Evolutionary conservation across 2,329 filamentous ascomycete genomes (phyloP), one percentile per base, ranked within the genome.

Genomic region (Sporothrix schenckii): DNA sequence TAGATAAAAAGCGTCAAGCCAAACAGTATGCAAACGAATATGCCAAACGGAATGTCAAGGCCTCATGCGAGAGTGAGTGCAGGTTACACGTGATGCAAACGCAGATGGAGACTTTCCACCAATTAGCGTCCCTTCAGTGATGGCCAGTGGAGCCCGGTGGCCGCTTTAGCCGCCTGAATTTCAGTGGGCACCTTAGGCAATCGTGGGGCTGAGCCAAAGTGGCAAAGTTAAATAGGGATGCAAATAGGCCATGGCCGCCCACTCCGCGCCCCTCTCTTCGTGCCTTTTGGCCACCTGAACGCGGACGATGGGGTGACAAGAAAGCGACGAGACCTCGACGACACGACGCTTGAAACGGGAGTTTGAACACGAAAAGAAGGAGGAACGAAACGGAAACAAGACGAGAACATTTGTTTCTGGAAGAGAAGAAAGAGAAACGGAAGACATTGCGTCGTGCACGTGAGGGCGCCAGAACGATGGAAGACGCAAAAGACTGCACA

Each of bases 221-320:
- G 49, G 65, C 49, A n/a, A 77, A 76, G 80, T 84, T 85, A 85
- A 86, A 82, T 84, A 82, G 67, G 56, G 80, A 82, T 80, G 84
- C 84, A 87, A 85, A 87, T 84, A 86, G 81, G 80, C 79, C 80
- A 80, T 77, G 76, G 77, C 79, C 80, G 81, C 84, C 83, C 82
- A 79, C 81, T 54, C 30, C 78, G 76, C 79, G 76, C 79, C 78
- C 79, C 77, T 75, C 27, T 56, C 66, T 30, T 30, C 27, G 65
- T 34, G 27, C n/a, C 30, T 44, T 44, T 30, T 11, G 52, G 50
- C 52, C 66, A 47, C 50, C 27, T 16, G 41, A 49, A 41, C 3
- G 44, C 13, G 61, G 24, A 52, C 10, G 41, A 63, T 27, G 60
- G 21, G n/a, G 5, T 47, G 47, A 52, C 16, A 3, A 44, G 13